Evolutionary conservation across 2,329 filamentous ascomycete genomes (phyloP), one percentile per base, ranked within the genome.

Genomic region (Aplosporella prunicola): DNA sequence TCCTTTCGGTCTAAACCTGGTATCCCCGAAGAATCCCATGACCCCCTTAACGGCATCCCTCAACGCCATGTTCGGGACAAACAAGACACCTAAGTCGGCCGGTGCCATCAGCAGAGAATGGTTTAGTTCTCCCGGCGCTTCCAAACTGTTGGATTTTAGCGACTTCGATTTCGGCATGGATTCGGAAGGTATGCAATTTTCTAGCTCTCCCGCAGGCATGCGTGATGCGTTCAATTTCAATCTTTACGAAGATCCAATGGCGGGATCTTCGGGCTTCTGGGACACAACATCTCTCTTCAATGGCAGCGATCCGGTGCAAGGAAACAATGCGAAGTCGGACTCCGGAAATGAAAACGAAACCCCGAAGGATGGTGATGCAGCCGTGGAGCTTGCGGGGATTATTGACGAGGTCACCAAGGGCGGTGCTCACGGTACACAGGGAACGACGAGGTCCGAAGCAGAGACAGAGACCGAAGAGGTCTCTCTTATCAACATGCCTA

Each of bases 1-100:
- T 64, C 56, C 44, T 50, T 60, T 40, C 66, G 54, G 49, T 56
- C 51, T 39, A 57, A 45, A 25, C 57, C 14, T 49, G 43, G 43
- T 48, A 47, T 40, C 26, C 10, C 32, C 40, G 34, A 32, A 40
- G 50, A 51, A 32, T 55, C 61, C 16, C 54, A 29, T 62, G 38
- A 76, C 76, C 5, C 77, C 78, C 0, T 72, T 80, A 49, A 76
- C 75, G 2, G 67, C 72, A 24, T 74, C 77, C 15, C 67, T 85
- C 23, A 74, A 72, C 45, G 71, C 80, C 47, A 64, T 84, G 43
- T 64, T 83, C 14, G 73, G 79, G 43, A 42, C 39, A 4, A 28
- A 39, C 9, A 42, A 32, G 9, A 35, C 27, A 25, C 35, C 34
- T 5, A 32, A 27, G 10, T 39, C 28, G 11, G 16, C 33, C 6